A percentile compares a stretch with the other conserved stretches of the same genome.
Evolutionary conservation across 371 early-diverging fungal genomes (phyloP).

Genomic region (Mortierella sp.): DNA sequence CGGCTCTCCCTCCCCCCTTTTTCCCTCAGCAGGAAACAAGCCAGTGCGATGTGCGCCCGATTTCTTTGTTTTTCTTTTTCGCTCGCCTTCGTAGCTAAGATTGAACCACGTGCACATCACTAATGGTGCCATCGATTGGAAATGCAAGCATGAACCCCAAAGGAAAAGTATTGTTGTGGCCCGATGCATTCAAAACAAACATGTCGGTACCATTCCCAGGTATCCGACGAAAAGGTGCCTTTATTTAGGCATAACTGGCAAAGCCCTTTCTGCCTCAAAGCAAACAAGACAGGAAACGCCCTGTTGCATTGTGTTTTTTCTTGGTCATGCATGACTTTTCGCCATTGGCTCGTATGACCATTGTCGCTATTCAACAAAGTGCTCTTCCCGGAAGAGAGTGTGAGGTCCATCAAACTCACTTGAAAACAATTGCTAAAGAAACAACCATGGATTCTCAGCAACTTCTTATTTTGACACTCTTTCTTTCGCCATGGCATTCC

Average conservation of each 20-base stretch:
- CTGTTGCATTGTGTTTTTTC: background rate
- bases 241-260: too few species aligned
- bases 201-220: too few species aligned
- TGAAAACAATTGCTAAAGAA: too few species aligned
- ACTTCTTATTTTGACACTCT: background rate
- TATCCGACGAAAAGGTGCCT: too few species aligned
- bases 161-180: too few species aligned
- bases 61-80: background rate
- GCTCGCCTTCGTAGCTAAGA: background rate
- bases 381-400: background rate
- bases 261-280: too few species aligned
- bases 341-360: background rate
- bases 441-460: background rate
- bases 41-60: too few species aligned
- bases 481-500: background rate
- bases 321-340: too few species aligned
- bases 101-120: background rate
- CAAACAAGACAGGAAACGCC: background rate
- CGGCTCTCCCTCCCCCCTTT: background rate
- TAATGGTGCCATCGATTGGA: constrained; percentile 1
- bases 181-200: too few species aligned
- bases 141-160: too few species aligned
- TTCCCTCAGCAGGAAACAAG: background rate
- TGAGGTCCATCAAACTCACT: too few species aligned
- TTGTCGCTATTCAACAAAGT: background rate